Percentiles rank a stretch among this genome's conserved stretches.
These are phyloP conservation scores for Lasiosphaeria hispida DNA, from an alignment of 495 filamentous ascomycete genomes.

Conservation along the genomic window DNA sequence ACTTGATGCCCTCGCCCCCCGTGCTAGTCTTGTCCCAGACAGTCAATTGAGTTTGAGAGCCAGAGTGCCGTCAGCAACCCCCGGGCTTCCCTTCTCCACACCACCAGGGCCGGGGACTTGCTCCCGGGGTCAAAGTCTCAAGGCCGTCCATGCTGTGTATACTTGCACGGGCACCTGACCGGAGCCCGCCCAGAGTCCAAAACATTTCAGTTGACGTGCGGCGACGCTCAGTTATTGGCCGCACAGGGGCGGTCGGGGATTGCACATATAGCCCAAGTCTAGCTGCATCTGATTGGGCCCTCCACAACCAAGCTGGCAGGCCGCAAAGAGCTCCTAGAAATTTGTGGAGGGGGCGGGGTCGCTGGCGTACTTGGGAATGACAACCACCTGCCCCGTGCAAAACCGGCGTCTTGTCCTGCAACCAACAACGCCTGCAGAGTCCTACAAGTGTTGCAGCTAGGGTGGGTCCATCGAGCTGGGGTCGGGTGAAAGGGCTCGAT, in stretches of 20 bases:
- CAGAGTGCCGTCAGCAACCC: no score
- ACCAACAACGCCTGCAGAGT: not conserved
- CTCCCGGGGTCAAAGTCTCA: no score
- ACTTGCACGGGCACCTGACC: no score
- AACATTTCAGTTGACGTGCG: no score
- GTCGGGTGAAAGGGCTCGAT: slow-evolving; percentile 26
- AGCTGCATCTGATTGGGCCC: not conserved
- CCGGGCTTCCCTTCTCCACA: no score
- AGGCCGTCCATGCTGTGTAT: no score
- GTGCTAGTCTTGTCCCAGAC: no score
- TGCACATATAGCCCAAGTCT: not conserved
- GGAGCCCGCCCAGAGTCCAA: no score
- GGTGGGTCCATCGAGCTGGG: slow-evolving; percentile 18
- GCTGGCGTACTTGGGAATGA: not conserved
- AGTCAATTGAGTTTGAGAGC: no score
- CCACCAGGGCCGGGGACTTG: no score
- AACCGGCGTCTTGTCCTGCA: not conserved
- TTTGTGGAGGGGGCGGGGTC: slow-evolving; percentile 5
- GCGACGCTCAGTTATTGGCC: not conserved
- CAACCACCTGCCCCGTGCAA: not conserved
- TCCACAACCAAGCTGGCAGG: not conserved
- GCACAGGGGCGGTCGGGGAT: not conserved
- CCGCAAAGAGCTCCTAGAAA: not conserved
- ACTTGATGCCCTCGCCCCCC: no score
- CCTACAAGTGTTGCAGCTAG: not conserved